Evolutionary conservation across 1,284 basidiomycete genomes (phyloP).

Genomic region (Melampsora americana): DNA sequence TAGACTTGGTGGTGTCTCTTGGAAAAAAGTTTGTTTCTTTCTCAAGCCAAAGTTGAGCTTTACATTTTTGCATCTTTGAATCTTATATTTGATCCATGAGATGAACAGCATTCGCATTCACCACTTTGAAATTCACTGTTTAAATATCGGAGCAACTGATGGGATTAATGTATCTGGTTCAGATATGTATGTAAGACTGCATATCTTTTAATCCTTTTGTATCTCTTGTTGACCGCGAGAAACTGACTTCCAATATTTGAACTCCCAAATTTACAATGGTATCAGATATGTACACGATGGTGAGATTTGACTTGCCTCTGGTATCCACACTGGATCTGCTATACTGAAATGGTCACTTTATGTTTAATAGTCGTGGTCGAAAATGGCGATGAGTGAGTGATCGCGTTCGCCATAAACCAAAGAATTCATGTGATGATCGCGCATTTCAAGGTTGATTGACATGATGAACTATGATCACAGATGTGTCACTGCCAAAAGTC

Average conservation of each 20-base stretch:
- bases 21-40: constrained; percentile 13
- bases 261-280: not conserved
- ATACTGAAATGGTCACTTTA: not conserved
- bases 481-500: constrained; percentile 34
- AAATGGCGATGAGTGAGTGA: constrained; percentile 31
- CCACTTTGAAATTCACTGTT: constrained; percentile 25
- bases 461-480: not conserved
- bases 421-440: too few species aligned
- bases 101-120: constrained; percentile 17
- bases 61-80: too few species aligned
- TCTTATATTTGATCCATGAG: too few species aligned
- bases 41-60: too few species aligned
- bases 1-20: constrained; percentile 19
- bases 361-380: constrained; percentile 11
- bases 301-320: too few species aligned
- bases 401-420: not conserved
- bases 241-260: not conserved
- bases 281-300: constrained; percentile 25
- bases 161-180: constrained; percentile 25
- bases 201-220: not conserved
- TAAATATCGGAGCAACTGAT: constrained; percentile 25
- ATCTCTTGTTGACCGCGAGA: too few species aligned
- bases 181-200: constrained; percentile 34
- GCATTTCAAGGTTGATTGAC: not conserved
- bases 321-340: not conserved